A percentile compares a stretch with the other conserved stretches of the same genome.
Evolutionary conservation across 2,329 filamentous ascomycete genomes (phyloP).

Genomic region (Xylariaceae sp.): DNA sequence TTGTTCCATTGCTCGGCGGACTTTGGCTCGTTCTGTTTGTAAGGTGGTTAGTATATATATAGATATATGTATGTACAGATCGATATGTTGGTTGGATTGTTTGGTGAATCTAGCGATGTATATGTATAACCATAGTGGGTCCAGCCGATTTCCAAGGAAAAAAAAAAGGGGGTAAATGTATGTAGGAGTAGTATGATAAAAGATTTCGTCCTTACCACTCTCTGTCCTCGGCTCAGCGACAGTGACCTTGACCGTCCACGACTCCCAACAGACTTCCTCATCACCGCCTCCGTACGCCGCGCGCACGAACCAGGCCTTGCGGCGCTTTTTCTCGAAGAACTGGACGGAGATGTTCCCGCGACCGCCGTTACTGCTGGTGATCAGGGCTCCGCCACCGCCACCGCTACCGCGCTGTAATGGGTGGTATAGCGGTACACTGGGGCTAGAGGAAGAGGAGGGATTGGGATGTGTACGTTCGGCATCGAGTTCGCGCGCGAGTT

Average conservation of each 20-base stretch:
- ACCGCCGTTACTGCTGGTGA: conserved; percentile 5
- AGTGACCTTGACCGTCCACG: conserved; percentile 91
- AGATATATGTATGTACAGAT: too few relatives aligned
- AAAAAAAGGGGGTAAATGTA: neutral
- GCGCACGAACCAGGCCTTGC: conserved; percentile 72
- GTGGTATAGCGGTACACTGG: conserved; percentile 20
- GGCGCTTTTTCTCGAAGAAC: conserved; percentile 89
- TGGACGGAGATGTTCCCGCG: conserved; percentile 76
- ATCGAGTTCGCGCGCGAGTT: conserved; percentile 73
- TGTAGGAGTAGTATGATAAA: neutral
- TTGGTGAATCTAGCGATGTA: too few relatives aligned
- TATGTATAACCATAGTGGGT: neutral
- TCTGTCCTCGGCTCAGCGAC: conserved; percentile 85
- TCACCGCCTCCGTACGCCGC: conserved; percentile 49
- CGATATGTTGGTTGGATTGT: too few relatives aligned
- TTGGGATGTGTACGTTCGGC: conserved; percentile 41
- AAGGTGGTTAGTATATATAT: conserved; percentile 3
- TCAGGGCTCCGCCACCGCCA: neutral
- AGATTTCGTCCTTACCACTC: conserved; percentile 57
- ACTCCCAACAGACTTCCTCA: conserved; percentile 95
- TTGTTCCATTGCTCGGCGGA: conserved; percentile 84
- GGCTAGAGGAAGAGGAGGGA: neutral
- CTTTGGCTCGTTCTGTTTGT: conserved; percentile 72
- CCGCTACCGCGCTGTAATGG: conserved; percentile 28
- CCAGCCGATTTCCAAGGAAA: neutral